Conservation (phyloP, 1,139 yeast genomes). For the Trichomonascaceae sp. region DNA sequence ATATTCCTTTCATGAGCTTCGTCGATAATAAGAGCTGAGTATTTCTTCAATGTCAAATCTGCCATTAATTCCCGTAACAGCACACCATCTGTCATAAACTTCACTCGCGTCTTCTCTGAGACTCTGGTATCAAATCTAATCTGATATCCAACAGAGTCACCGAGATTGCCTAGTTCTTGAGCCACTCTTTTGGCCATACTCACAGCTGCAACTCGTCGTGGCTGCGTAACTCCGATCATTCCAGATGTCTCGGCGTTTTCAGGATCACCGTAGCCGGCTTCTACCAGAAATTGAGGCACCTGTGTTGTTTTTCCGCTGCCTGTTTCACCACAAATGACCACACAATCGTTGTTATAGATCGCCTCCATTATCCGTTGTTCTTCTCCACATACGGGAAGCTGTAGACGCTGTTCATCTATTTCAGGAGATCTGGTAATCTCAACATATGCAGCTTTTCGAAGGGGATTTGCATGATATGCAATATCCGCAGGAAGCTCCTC, state of each 20-base stretch:
- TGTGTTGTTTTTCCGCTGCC: slow-evolving; percentile 99
- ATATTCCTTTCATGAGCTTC: slow-evolving; percentile 98
- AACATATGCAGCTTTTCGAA: slow-evolving; percentile 65
- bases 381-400: slow-evolving; percentile 83
- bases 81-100: slow-evolving; percentile 99
- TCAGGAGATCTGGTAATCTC: slow-evolving; percentile 57
- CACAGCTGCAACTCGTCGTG: slow-evolving; percentile 97
- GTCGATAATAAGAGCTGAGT: slow-evolving; percentile 83
- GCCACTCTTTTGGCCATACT: slow-evolving; percentile 92
- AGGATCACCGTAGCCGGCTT: slow-evolving; percentile 74
- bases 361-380: slow-evolving; percentile 97
- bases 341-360: slow-evolving; percentile 82
- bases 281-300: slow-evolving; percentile 87
- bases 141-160: slow-evolving; percentile 77
- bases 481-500: slow-evolving; percentile 43
- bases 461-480: slow-evolving; percentile 43
- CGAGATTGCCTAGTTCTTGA: slow-evolving; percentile 75
- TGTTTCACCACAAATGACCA: slow-evolving; percentile 93
- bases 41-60: slow-evolving; percentile 72
- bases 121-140: slow-evolving; percentile 82
- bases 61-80: slow-evolving; percentile 84
- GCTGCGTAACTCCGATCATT: slow-evolving; percentile 94
- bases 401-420: slow-evolving; percentile 60
- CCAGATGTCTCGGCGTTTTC: slow-evolving; percentile 66
- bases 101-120: slow-evolving; percentile 66